Percentiles rank a stretch among this genome's conserved stretches.
Conservation (phyloP, 2,329 filamentous ascomycete species). For the Calonectria ilicicola region DNA sequence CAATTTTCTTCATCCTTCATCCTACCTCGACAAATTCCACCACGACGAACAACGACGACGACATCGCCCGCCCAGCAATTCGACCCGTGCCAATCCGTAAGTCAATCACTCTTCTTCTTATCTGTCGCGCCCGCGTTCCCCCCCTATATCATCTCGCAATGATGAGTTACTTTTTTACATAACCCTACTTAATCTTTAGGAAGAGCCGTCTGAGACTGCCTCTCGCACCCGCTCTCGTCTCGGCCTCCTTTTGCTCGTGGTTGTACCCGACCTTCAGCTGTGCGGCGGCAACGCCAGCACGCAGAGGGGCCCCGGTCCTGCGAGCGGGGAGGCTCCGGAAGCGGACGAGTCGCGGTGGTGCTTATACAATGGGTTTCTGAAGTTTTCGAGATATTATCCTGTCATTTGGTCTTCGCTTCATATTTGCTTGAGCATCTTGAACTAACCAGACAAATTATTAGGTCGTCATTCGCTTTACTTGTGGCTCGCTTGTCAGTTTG, state of each 20-base stretch:
- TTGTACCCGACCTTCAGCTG: constrained; percentile 43
- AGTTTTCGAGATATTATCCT: constrained; percentile 44
- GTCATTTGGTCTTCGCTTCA: constrained; percentile 9
- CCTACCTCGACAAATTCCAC: constrained; percentile 8
- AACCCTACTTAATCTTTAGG: constrained; percentile 54
- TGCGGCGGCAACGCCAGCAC: constrained; percentile 47
- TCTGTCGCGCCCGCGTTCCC: background rate
- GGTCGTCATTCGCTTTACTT: background rate
- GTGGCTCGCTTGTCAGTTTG: background rate
- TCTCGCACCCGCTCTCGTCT: constrained; percentile 37
- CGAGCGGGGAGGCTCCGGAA: constrained; percentile 42
- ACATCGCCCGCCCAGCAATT: background rate
- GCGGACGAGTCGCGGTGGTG: constrained; percentile 55
- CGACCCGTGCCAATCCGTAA: background rate
- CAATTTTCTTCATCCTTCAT: constrained; percentile 32
- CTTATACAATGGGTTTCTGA: constrained; percentile 62
- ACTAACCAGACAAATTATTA: constrained; percentile 33
- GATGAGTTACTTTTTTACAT: constrained; percentile 54
- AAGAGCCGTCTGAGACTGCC: constrained; percentile 62
- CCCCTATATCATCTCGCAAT: constrained; percentile 44
- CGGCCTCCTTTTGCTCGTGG: constrained; percentile 21
- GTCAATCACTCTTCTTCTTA: background rate
- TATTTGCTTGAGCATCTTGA: background rate
- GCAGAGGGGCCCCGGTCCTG: constrained; percentile 35
- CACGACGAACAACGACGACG: background rate